Percentiles rank a stretch among this genome's conserved stretches.
Conservation (phyloP, 495 filamentous ascomycete species). For the Jackrogersella minutella region DNA sequence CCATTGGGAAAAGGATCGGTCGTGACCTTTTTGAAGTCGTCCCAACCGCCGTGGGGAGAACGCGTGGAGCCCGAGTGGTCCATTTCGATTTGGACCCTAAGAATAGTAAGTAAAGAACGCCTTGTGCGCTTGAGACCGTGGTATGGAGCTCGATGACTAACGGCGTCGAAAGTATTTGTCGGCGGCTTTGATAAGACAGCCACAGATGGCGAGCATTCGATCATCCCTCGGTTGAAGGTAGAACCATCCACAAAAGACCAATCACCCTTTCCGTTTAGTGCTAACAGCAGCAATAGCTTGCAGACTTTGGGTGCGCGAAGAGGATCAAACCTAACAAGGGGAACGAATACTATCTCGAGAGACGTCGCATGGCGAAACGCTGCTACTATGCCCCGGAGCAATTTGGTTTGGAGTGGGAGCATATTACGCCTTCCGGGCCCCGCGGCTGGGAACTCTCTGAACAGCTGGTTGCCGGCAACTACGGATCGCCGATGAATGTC, state of each 20-base stretch:
- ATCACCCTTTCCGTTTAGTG: not conserved
- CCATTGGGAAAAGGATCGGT: slow-evolving; percentile 3
- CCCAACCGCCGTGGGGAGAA: not conserved
- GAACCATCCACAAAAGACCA: not conserved
- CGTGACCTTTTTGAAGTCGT: slow-evolving; percentile 27
- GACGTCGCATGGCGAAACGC: slow-evolving; percentile 3
- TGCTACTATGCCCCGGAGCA: slow-evolving; percentile 34
- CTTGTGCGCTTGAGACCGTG: not conserved
- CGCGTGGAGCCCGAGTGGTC: slow-evolving; percentile 14
- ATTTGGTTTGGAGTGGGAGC: slow-evolving; percentile 36
- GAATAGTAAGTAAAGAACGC: slow-evolving; percentile 23
- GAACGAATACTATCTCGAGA: slow-evolving; percentile 13
- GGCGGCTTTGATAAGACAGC: slow-evolving; percentile 6
- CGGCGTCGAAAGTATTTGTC: slow-evolving; percentile 21
- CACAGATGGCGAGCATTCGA: slow-evolving; percentile 21
- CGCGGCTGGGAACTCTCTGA: slow-evolving; percentile 23
- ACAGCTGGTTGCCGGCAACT: slow-evolving; percentile 20
- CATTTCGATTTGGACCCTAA: slow-evolving; percentile 38
- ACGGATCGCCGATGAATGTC: slow-evolving; percentile 19
- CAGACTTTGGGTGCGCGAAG: slow-evolving; percentile 24
- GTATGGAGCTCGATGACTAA: not conserved
- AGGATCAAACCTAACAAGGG: slow-evolving; percentile 15
- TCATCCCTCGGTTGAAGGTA: slow-evolving; percentile 34
- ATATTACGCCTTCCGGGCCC: not conserved
- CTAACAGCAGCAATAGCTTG: slow-evolving; percentile 21